Percentiles rank a stretch among this genome's conserved stretches.
Evolutionary conservation across 2,329 filamentous ascomycete genomes (phyloP).

Genomic region (Trichoderma asperellum): DNA sequence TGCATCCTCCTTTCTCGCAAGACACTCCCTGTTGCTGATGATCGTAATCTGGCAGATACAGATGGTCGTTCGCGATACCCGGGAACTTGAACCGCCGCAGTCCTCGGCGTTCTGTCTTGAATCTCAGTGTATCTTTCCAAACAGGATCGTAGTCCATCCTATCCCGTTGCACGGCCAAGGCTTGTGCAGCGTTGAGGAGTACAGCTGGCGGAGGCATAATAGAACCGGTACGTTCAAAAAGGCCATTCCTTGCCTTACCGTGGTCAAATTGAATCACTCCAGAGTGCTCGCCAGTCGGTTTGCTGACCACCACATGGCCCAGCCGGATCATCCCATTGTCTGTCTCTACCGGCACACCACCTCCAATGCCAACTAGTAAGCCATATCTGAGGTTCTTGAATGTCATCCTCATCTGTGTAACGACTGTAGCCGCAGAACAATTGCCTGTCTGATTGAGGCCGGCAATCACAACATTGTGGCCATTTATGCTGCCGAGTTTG

Average conservation of each 20-base stretch:
- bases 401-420: slow-evolving; percentile 1
- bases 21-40: neutral
- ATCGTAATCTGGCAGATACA: neutral
- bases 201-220: neutral
- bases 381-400: slow-evolving; percentile 5
- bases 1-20: slow-evolving; percentile 9
- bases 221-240: neutral
- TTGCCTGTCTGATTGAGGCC: neutral
- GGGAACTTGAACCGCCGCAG: neutral
- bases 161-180: neutral
- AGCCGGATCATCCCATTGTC: neutral
- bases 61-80: neutral
- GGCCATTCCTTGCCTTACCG: neutral
- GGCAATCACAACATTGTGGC: neutral
- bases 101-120: neutral
- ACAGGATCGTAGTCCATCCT: neutral
- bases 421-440: neutral
- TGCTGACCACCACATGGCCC: neutral
- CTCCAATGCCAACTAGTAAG: neutral
- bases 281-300: neutral
- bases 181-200: neutral
- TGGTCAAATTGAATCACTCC: neutral
- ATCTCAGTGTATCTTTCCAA: neutral
- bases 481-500: slow-evolving; percentile 6
- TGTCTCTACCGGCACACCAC: neutral